Evolutionary conservation across 2,329 filamentous ascomycete genomes (phyloP).

Genomic region (Pseudogymnoascus sp.): DNA sequence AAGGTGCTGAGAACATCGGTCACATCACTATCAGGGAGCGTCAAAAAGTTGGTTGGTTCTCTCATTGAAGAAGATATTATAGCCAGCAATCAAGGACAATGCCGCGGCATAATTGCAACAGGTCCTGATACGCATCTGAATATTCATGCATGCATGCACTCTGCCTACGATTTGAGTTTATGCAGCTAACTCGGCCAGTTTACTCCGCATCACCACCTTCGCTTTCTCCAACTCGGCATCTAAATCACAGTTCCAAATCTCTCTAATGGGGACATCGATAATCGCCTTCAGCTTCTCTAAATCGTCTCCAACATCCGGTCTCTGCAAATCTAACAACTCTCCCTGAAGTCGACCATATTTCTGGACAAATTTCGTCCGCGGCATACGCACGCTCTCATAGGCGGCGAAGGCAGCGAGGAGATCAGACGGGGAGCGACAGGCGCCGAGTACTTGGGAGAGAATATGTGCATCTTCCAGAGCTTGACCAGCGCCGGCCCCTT

Average conservation of each 20-base stretch:
- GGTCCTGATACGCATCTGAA: no score
- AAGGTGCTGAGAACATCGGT: constrained; percentile 1
- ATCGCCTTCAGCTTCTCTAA: constrained; percentile 30
- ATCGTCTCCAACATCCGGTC: constrained; percentile 31
- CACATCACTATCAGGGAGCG: neutral
- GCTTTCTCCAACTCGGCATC: constrained; percentile 32
- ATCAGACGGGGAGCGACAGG: constrained; percentile 27
- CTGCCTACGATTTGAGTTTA: neutral
- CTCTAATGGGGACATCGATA: constrained; percentile 28
- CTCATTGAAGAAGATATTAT: neutral
- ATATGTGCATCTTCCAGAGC: constrained; percentile 43
- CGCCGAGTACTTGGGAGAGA: constrained; percentile 36
- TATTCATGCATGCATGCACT: no score
- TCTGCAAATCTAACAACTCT: constrained; percentile 37
- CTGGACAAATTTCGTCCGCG: constrained; percentile 11
- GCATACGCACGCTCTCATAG: constrained; percentile 37
- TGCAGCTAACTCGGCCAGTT: neutral
- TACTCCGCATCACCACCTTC: constrained; percentile 26
- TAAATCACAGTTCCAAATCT: constrained; percentile 33
- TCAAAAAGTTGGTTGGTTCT: neutral
- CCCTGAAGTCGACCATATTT: constrained; percentile 12
- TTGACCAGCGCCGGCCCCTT: constrained; percentile 49
- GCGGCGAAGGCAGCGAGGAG: constrained; percentile 37
- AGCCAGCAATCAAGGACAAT: neutral
- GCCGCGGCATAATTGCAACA: no score